Evolutionary conservation across 2,329 filamentous ascomycete species (phyloP), one percentile per base, ranked within the genome.

Genomic region (Neocucurbitaria cava): DNA sequence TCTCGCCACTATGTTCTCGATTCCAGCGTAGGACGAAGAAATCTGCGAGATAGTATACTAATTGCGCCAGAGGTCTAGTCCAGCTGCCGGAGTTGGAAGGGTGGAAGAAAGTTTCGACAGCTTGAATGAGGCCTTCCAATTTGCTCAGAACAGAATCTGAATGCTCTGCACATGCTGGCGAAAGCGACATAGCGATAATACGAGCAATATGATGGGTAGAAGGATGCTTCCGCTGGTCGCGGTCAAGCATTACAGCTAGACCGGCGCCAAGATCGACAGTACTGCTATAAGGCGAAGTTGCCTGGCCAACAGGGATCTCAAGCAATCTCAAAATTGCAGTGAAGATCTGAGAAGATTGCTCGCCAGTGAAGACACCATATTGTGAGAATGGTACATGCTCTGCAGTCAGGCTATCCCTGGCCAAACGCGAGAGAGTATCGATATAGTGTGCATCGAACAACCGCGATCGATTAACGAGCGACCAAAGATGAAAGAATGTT

Each of bases 21-120:
- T 99, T 98, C 93, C 93, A 99, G 47, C 95, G 88, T 78, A 96
- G 95, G 39, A 99, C 91, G 74, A 99, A 99, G 68, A 96, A 93
- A 73, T 99, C 95, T 2, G 93, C 89, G 5, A 99, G 82, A 75
- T 96, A 96, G 73, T 93, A 93, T 5, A 95, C 91, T 49, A 99
- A 82, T 75, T 98, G 94, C 3, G 92, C 89, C 39, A 99, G 80
- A 61, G 94, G 90, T 67, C 87, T 92, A 1, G 94, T 96, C 95
- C 95, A 99, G 13, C 81, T 81, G 13, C 95, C 95, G 47, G 94
- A 91, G 74, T 99, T 99, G 2, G 95, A 99, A 2, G 95, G 95
- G 69, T 99, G 95, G 81, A 97, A 99, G 76, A 99, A 99, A 0
- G 95, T 99, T 75, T 99, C 95, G 42, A 98, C 89, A 2, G 93